Conservation (phyloP, 2,329 filamentous ascomycete genomes). For the Alternaria metachromatica region DNA sequence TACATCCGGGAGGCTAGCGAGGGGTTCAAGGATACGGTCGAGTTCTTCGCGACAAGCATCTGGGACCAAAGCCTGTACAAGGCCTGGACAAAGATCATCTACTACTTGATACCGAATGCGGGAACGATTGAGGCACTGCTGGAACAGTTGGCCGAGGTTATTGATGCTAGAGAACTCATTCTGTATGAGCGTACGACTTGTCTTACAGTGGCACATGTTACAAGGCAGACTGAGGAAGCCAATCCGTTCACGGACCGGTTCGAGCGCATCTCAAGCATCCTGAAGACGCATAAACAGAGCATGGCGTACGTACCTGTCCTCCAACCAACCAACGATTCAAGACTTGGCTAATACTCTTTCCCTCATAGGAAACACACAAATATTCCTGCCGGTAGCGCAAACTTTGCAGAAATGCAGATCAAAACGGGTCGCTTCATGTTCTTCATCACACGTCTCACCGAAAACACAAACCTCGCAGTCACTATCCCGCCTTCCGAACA, state of each 20-base stretch:
- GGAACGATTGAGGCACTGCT: slow-evolving; percentile 87
- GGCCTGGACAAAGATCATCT: slow-evolving; percentile 97
- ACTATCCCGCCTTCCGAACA: slow-evolving; percentile 90
- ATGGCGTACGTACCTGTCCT: slow-evolving; percentile 56
- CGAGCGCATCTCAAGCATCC: slow-evolving; percentile 94
- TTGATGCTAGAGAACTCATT: slow-evolving; percentile 91
- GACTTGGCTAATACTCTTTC: slow-evolving; percentile 27
- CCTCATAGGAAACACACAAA: slow-evolving; percentile 72
- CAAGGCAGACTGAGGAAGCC: slow-evolving; percentile 71
- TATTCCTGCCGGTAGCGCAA: slow-evolving; percentile 79
- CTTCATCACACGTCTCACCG: slow-evolving; percentile 94
- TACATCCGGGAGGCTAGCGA: slow-evolving; percentile 79
- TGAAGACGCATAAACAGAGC: slow-evolving; percentile 96
- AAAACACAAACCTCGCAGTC: slow-evolving; percentile 95
- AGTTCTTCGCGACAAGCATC: slow-evolving; percentile 93
- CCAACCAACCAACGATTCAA: slow-evolving; percentile 5
- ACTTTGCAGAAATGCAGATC: slow-evolving; percentile 81
- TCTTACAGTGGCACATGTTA: slow-evolving; percentile 92
- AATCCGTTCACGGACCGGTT: slow-evolving; percentile 94
- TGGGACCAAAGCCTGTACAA: slow-evolving; percentile 99
- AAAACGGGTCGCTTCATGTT: slow-evolving; percentile 85
- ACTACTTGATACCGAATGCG: slow-evolving; percentile 95
- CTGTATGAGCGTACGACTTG: slow-evolving; percentile 96
- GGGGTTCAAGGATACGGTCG: slow-evolving; percentile 68
- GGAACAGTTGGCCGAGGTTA: slow-evolving; percentile 78